Base-by-base conservation (phyloP, 2,329 filamentous ascomycete species). In the Alternaria sp. region DNA sequence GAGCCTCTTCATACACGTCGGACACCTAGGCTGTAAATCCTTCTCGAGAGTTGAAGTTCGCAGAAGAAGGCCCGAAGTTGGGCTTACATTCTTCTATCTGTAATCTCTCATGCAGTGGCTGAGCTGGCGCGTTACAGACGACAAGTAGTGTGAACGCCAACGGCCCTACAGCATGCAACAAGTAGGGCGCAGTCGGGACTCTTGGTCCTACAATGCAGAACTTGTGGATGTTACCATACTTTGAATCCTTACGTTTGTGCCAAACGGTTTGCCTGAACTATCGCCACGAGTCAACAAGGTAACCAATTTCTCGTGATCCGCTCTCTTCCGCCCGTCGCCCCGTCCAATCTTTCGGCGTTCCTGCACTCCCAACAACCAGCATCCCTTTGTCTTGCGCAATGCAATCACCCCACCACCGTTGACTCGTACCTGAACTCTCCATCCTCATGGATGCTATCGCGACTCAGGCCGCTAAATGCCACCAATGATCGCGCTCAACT, bases 401-500 rank as follows among this genome's bases (percentile, higher is more conserved):
- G 5, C 32, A 10, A 50, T 38, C 20, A 36, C 32, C 20, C 32
- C 20, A 22, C 16, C 16, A 2, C 36, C n/a, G 10, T 38, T 36
- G 46, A 50, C 46, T 50, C 30, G 46, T 10, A 50, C 16, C 5
- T 4, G 20, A 14, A 12, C 30, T 12, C 12, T 38, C 22, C 30
- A 38, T 50, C 30, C 20, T 9, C 9, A n/a, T 25, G 30, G 18
- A 36, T 49, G 46, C 46, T 25, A 16, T 28, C 22, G 3, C 56
- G 48, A 58, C 30, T 41, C 45, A 54, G 44, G 22, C 30, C 14
- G 14, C 36, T 32, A 45, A 12, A 60, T 16, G 46, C 52, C 46
- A 41, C 58, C 46, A 52, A 57, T 56, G 36, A 34, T 12, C 16
- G 28, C 30, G 40, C 40, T 45, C 53, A 32, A 18, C 18, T 36